Base-by-base conservation (phyloP, 2,329 filamentous ascomycete genomes). In the Waltergamsia citrina region DNA sequence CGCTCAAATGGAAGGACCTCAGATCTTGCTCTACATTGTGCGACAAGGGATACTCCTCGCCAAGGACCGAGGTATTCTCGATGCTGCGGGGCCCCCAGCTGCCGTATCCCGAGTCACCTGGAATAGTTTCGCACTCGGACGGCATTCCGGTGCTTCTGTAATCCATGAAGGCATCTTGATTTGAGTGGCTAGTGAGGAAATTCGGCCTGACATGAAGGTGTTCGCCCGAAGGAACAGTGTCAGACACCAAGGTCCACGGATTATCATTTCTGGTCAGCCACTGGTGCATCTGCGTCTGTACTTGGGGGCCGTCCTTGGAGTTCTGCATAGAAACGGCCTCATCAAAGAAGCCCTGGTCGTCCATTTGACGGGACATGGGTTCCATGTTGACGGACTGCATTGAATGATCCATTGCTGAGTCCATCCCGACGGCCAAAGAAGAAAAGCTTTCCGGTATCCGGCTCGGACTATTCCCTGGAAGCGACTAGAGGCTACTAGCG, bases 101-200 rank as follows among this genome's bases (percentile, higher is more conserved):
- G 33, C 62, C 61, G 40, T 71, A 71, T 16, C 63, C 65, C 9
- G 67, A 71, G 42, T 71, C 67, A 3, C 57, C 51, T 8, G 55
- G 45, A 28, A 51, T 33, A 4, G 57, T 63, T 30, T 54, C 56
- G 38, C 54, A 57, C 29, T 66, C 63, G 6, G 63, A 67, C 7
- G 56, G 48, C 21, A 55, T 43, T 9, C 37, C 38, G 5, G 42
- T 41, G 37, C 35, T 52, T 27, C 49, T 41, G 21, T 48, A 56
- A 17, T 39, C 40, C 20, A 44, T 41, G 32, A 46, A 50, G 7
- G 16, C 9, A 11, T 4, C 7, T 5, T 19, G 22, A 4, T 9
- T 16, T 29, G 33, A 2, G 8, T 7, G 15, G 20, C 7, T 15
- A 18, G 4, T 10, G 17, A 16, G 27, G 20, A 24, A 27, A 17